Evolutionary conservation across 495 filamentous ascomycete species (phyloP).

Genomic region (Penicillium pulvis): DNA sequence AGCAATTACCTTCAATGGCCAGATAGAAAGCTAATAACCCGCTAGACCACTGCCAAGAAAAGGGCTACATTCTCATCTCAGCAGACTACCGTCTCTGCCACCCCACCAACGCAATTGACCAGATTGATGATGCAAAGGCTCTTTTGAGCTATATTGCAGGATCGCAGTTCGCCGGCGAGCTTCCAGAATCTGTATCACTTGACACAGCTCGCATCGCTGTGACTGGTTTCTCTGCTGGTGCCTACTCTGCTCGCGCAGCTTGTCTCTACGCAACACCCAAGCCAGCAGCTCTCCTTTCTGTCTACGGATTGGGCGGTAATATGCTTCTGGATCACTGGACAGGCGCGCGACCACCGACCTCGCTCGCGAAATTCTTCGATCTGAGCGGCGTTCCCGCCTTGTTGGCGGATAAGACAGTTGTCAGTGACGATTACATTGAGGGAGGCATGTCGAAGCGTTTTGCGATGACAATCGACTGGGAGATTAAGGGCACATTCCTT

Average conservation of each 20-base stretch:
- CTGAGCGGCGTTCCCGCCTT: conserved; percentile 13
- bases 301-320: conserved; percentile 36
- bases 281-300: conserved; percentile 32
- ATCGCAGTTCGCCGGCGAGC: conserved; percentile 9
- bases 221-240: conserved; percentile 40
- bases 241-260: conserved; percentile 38
- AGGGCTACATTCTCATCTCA: conserved; percentile 30
- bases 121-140: conserved; percentile 29
- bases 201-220: conserved; percentile 35
- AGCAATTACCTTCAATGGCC: neutral
- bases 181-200: conserved; percentile 19
- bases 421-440: conserved; percentile 21
- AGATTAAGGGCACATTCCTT: conserved; percentile 23
- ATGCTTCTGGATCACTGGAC: conserved; percentile 34
- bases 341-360: conserved; percentile 13
- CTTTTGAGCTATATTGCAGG: conserved; percentile 27
- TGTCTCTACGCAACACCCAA: conserved; percentile 37
- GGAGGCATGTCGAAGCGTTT: conserved; percentile 11
- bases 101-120: conserved; percentile 28
- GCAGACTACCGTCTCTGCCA: conserved; percentile 36
- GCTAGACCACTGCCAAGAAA: conserved; percentile 26
- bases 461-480: conserved; percentile 21
- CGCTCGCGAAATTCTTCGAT: conserved; percentile 20
- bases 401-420: conserved; percentile 13
- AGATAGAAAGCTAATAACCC: neutral